A percentile compares a stretch with the other conserved stretches of the same genome.
phyloP scores from a whole-genome alignment of 2,329 filamentous ascomycete genomes.

The Fusarium sp. region DNA sequence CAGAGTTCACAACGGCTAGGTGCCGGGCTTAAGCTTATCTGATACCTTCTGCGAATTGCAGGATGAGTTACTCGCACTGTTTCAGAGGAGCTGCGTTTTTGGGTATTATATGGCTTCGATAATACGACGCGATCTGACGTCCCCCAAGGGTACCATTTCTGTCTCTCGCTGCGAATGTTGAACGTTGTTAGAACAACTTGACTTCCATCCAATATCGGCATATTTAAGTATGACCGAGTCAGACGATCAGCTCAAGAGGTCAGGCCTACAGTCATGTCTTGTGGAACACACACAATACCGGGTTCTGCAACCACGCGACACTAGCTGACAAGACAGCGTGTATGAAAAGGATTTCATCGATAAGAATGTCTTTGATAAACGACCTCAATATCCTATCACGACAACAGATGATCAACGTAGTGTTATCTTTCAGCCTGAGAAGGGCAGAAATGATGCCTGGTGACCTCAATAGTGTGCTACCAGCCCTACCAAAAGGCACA shows the following conservation, averaged over 20 bases:
- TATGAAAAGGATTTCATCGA: neutral
- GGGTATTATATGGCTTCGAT: neutral
- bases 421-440: neutral
- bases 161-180: neutral
- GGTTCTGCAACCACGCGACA: conserved; percentile 19
- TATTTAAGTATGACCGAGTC: conserved; percentile 24
- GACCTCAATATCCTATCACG: neutral
- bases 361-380: conserved; percentile 2
- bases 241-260: conserved; percentile 17
- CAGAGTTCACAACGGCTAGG: neutral
- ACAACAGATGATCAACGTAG: conserved; percentile 21
- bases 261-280: conserved; percentile 22
- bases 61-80: too few relatives aligned
- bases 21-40: neutral
- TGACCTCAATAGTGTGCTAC: conserved; percentile 10
- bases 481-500: conserved; percentile 13
- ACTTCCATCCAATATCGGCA: neutral
- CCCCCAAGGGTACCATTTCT: neutral
- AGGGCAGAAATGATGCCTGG: conserved; percentile 3
- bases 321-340: neutral
- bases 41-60: neutral
- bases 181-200: neutral
- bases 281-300: neutral
- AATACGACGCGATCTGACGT: neutral
- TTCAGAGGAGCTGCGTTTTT: neutral